Percentiles rank a stretch among this genome's conserved stretches.
These are phyloP conservation scores for Trichothecium roseum DNA, from an alignment of 2,329 filamentous ascomycete genomes.

Conservation along the genomic window DNA sequence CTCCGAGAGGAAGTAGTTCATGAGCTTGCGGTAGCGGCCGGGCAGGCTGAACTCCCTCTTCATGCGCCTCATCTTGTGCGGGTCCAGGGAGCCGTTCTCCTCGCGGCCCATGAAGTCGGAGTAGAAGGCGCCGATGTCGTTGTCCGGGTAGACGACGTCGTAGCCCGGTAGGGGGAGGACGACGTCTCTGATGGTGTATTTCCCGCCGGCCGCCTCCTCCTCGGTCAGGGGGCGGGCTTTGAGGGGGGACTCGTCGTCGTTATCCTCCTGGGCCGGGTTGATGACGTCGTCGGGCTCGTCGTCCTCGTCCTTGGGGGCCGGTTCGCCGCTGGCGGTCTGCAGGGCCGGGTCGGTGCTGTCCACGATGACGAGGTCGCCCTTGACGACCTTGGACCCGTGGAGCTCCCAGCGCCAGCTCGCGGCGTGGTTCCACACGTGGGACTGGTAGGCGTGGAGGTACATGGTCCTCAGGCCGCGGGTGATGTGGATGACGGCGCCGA, in stretches of 20 bases:
- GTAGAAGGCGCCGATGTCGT: conserved; percentile 78
- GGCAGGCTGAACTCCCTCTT: conserved; percentile 84
- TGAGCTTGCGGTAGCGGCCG: conserved; percentile 77
- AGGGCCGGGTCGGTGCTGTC: conserved; percentile 20
- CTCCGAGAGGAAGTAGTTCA: conserved; percentile 56
- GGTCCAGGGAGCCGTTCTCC: conserved; percentile 69
- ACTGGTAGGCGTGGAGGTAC: conserved; percentile 97
- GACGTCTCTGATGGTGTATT: conserved; percentile 75
- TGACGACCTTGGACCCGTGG: conserved; percentile 63
- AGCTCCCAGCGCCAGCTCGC: conserved; percentile 71
- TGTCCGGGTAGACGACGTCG: conserved; percentile 77
- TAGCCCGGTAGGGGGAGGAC: conserved; percentile 89
- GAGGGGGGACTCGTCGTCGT: conserved; percentile 32
- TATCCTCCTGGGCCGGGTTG: conserved; percentile 25
- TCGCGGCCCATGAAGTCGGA: conserved; percentile 73
- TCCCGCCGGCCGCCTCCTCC: conserved; percentile 67
- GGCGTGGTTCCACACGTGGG: conserved; percentile 83
- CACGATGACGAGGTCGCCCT: conserved; percentile 72
- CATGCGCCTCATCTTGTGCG: conserved; percentile 73
- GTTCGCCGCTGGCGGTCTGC: conserved; percentile 31
- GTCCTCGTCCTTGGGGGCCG: conserved; percentile 54
- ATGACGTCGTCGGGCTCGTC: conserved; percentile 38
- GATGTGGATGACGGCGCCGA: conserved; percentile 72
- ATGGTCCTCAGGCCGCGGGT: conserved; percentile 77
- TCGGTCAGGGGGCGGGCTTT: conserved; percentile 62